Base-by-base conservation (phyloP, 345 rosid species). In the Cochlearia excelsa region DNA sequence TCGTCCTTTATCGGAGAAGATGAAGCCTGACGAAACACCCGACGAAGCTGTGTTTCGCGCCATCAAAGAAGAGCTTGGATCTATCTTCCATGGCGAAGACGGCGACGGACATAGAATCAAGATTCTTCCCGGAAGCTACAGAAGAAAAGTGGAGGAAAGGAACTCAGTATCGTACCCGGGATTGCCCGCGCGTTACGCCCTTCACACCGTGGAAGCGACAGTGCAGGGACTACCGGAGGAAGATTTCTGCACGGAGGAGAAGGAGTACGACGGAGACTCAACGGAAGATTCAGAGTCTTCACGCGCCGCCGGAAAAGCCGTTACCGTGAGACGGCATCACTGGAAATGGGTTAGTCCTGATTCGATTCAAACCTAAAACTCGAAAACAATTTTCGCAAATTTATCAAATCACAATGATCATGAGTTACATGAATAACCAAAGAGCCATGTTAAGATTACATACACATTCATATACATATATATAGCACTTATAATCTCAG, bases 221-320 rank as follows among this genome's bases (percentile, higher is more conserved):
- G 89, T 92, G 44, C 82, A 88, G 30, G 96, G 97, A 7, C 39
- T 92, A 74, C 97, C 98, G n/a, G 93, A 86, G 9, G 87, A 63
- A 3, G 97, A 82, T 41, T 88, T 92, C 65, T 76, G 61, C 37
- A 86, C 97, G 34, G 97, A 92, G 39, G 67, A 65, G 42, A 82
- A 78, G 4, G 98, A 88, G 82, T 81, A 81, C 37, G 68, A 9
- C 1, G 76, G 63, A 41, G 68, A 60, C n/a, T 33, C 53, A 30
- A 4, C 26, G 27, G 54, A 49, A 50, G 78, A 78, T 35, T 63
- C 74, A 4, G 79, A 75, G 8, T 82, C 73, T 27, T 66, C 61
- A 0, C 63, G 39, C 43, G 76, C 63, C 9, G 84, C 79, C 0
- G 78, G 79, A 3, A 69, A 70, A 70, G 95, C 95, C 0, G 81